Percentiles rank a stretch among this genome's conserved stretches.
phyloP scores from a whole-genome alignment of 768 basidiomycete genomes.

The Suillus clintonianus region DNA sequence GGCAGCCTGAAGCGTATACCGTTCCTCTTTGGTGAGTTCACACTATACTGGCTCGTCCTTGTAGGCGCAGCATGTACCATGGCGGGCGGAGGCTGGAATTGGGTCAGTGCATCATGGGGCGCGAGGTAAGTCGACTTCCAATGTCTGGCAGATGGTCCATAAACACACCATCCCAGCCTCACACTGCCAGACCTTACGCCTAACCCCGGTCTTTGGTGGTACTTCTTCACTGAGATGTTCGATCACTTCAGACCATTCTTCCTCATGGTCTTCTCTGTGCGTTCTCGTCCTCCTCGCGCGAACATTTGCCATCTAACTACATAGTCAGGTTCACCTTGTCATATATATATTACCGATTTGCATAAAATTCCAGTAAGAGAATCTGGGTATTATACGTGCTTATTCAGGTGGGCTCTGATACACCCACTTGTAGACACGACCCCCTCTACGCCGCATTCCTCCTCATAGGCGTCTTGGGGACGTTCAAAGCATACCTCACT shows the following conservation, averaged over 20 bases:
- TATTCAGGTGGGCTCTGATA: too few relatives aligned
- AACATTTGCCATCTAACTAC: too few relatives aligned
- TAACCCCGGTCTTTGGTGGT: slow-evolving; percentile 96
- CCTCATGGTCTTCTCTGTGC: too few relatives aligned
- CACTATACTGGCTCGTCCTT: slow-evolving; percentile 50
- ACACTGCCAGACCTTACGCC: slow-evolving; percentile 89
- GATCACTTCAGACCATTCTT: too few relatives aligned
- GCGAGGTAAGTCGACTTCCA: slow-evolving; percentile 55
- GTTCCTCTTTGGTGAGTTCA: slow-evolving; percentile 48
- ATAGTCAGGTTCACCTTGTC: too few relatives aligned
- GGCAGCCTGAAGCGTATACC: slow-evolving; percentile 9
- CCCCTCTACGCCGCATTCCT: too few relatives aligned
- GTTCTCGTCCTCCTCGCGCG: too few relatives aligned
- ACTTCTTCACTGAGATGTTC: too few relatives aligned
- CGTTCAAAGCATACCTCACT: slow-evolving; percentile 91
- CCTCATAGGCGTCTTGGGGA: slow-evolving; percentile 75
- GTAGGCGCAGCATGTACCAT: slow-evolving; percentile 43
- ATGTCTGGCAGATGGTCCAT: background rate
- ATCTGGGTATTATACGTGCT: too few relatives aligned
- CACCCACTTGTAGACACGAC: too few relatives aligned
- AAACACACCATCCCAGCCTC: slow-evolving; percentile 47
- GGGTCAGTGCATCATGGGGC: slow-evolving; percentile 84
- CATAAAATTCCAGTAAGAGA: too few relatives aligned
- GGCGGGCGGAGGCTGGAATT: slow-evolving; percentile 64
- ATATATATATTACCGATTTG: too few relatives aligned